A percentile compares a stretch with the other conserved stretches of the same genome.
phyloP scores from a whole-genome alignment of 2,329 filamentous ascomycete genomes.

The Bipolaris victoriae region DNA sequence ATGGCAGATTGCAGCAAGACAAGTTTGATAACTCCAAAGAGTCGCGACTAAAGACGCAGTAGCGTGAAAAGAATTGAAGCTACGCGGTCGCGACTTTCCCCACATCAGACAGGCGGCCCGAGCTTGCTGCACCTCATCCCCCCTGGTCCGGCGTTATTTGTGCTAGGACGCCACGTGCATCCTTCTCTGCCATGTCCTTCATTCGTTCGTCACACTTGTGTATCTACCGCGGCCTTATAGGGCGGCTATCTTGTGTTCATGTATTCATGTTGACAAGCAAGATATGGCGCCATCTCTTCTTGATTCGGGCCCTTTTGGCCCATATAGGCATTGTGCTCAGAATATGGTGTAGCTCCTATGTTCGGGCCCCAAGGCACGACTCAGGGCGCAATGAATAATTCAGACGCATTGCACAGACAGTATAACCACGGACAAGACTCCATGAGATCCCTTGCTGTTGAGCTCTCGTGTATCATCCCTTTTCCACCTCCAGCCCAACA shows the following conservation, averaged over 20 bases:
- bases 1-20: background rate
- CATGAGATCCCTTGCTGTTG: constrained; percentile 3
- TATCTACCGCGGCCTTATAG: constrained; percentile 7
- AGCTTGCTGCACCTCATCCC: constrained; percentile 14
- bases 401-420: constrained; percentile 17
- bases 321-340: constrained; percentile 14
- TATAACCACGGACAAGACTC: constrained; percentile 6
- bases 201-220: constrained; percentile 13
- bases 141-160: constrained; percentile 5
- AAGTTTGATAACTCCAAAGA: background rate
- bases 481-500: background rate
- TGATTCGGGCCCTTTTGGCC: constrained; percentile 18
- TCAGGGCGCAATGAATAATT: constrained; percentile 12
- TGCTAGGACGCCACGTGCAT: constrained; percentile 10
- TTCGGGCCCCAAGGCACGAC: constrained; percentile 19
- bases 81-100: constrained; percentile 16
- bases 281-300: constrained; percentile 2
- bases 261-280: constrained; percentile 4
- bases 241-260: constrained; percentile 7
- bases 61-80: background rate
- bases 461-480: background rate
- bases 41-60: constrained; percentile 1
- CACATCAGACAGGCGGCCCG: constrained; percentile 9
- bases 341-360: constrained; percentile 7
- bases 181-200: constrained; percentile 8